These are phyloP conservation scores for Eucalyptus viminalis DNA, from an alignment of 345 rosid species.

Conservation along the genomic window DNA sequence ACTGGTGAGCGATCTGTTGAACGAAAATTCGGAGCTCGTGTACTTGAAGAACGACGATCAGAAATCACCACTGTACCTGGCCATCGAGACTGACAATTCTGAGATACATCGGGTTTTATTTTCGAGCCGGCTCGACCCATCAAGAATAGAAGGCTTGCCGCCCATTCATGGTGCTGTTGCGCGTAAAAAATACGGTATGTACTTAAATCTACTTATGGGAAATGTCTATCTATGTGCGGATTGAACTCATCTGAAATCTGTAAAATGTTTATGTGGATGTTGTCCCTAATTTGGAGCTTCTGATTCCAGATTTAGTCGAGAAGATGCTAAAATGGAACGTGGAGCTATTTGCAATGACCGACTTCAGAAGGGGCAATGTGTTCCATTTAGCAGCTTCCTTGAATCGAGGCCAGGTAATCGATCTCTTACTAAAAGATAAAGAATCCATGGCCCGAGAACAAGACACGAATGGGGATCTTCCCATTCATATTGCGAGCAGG, in stretches of 20 bases:
- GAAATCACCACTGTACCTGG: neutral
- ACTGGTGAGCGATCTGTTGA: neutral
- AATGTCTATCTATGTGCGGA: neutral
- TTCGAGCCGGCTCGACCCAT: rapidly evolving
- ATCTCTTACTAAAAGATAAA: too few species aligned
- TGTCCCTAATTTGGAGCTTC: too few species aligned
- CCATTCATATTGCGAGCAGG: neutral
- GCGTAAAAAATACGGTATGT: rapidly evolving
- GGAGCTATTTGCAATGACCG: too few species aligned
- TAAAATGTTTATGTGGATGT: too few species aligned
- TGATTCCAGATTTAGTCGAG: too few species aligned
- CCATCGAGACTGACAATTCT: neutral
- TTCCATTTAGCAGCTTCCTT: too few species aligned
- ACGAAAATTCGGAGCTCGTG: neutral
- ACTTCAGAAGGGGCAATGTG: too few species aligned
- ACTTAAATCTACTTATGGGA: neutral
- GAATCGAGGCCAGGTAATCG: too few species aligned
- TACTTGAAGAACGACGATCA: rapidly evolving
- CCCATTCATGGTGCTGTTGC: neutral
- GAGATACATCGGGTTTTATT: rapidly evolving
- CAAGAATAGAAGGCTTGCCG: neutral
- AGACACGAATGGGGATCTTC: too few species aligned
- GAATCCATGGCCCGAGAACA: too few species aligned
- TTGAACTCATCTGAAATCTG: rapidly evolving
- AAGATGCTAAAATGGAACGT: too few species aligned